Conservation (phyloP, 176 grass and related monocot species). For the Oryza punctata region DNA sequence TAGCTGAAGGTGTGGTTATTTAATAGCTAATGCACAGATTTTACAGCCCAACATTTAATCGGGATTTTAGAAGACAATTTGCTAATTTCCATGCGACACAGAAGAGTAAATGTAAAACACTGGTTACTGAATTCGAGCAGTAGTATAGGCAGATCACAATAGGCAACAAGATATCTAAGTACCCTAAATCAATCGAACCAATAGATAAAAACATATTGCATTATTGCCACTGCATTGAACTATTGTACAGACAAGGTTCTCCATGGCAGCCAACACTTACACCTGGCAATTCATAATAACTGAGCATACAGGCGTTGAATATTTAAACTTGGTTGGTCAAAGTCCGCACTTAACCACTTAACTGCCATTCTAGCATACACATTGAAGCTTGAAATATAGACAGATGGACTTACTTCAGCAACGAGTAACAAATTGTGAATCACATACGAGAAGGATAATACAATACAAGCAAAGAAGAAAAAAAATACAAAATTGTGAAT, state of each 20-base stretch:
- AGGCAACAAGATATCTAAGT: not conserved
- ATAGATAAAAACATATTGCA: not conserved
- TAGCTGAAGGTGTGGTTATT: not conserved
- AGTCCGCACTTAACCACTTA: not conserved
- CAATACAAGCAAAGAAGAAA: not conserved
- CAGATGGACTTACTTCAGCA: not conserved
- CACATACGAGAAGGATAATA: not conserved
- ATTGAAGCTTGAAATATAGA: not conserved
- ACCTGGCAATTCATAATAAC: not conserved
- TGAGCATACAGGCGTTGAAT: not conserved
- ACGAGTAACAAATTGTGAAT: not conserved
- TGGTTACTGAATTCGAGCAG: not conserved
- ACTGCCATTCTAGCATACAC: not conserved
- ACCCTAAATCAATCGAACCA: not conserved
- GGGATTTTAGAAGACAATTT: not conserved
- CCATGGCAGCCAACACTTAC: not conserved
- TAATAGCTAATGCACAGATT: not conserved
- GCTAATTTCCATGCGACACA: not conserved
- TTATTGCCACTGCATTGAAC: not conserved
- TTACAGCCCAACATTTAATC: not conserved
- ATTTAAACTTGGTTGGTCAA: not conserved
- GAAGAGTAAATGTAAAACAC: not conserved
- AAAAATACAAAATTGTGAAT: not conserved
- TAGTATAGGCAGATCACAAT: not conserved
- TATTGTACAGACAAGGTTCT: not conserved